A percentile compares a stretch with the other conserved stretches of the same genome.
Conservation (phyloP, 2,329 filamentous ascomycete species). For the Hypoxylon sp. region DNA sequence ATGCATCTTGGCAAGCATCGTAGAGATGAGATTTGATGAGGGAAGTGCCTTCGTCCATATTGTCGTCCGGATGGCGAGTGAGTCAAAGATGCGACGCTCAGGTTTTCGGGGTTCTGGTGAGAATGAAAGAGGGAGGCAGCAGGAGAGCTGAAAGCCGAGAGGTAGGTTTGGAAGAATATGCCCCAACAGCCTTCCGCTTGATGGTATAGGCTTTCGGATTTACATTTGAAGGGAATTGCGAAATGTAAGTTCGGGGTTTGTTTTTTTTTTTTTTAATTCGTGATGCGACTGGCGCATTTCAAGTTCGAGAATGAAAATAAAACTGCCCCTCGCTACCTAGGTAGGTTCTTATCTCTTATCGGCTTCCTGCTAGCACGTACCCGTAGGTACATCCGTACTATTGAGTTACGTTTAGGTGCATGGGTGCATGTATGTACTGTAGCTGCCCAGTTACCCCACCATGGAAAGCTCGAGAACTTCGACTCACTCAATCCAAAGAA, state of each 20-base stretch:
- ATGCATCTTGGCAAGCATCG: slow-evolving; percentile 59
- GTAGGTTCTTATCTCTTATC: no score
- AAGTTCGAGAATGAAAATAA: neutral
- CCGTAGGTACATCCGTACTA: neutral
- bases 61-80: slow-evolving; percentile 3
- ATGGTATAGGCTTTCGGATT: no score
- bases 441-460: slow-evolving; percentile 15
- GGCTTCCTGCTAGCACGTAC: no score
- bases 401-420: no score
- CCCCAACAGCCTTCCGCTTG: no score
- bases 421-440: neutral
- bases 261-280: no score
- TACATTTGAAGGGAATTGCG: no score
- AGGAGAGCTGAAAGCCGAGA: neutral
- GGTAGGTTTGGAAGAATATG: neutral
- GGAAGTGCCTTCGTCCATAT: slow-evolving; percentile 43
- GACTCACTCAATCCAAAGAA: slow-evolving; percentile 33
- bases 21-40: slow-evolving; percentile 65
- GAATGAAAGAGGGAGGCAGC: neutral
- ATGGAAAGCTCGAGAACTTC: slow-evolving; percentile 39
- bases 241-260: no score
- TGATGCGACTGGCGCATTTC: neutral
- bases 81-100: neutral
- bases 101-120: neutral
- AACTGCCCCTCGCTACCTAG: no score